These are phyloP conservation scores for Amoebophrya sp. DNA, from an alignment of 169 alveolate genomes.

Conservation along the genomic window DNA sequence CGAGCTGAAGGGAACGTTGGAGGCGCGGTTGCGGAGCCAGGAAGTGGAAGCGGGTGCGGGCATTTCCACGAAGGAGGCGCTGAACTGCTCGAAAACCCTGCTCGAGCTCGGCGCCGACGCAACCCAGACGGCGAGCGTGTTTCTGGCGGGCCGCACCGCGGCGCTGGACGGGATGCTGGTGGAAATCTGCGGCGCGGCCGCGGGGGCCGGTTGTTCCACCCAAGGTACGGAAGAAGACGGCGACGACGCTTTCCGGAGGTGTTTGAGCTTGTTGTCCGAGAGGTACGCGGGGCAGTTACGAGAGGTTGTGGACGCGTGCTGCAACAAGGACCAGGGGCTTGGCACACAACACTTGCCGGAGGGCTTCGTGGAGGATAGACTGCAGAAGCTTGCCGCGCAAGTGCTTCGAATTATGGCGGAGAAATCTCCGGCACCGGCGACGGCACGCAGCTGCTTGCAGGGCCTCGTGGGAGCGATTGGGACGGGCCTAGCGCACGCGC, in stretches of 20 bases:
- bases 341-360: background rate
- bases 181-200: too few relatives aligned
- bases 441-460: background rate
- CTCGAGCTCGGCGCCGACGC: too few relatives aligned
- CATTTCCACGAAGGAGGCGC: background rate
- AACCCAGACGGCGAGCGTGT: too few relatives aligned
- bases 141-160: too few relatives aligned
- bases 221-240: background rate
- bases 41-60: too few relatives aligned
- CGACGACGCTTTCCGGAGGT: background rate
- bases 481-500: too few relatives aligned
- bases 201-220: too few relatives aligned
- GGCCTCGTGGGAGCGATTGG: background rate
- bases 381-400: background rate
- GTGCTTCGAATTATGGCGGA: background rate
- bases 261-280: background rate
- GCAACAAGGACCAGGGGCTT: too few relatives aligned
- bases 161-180: too few relatives aligned
- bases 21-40: background rate
- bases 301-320: background rate
- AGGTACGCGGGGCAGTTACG: background rate
- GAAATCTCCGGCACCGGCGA: background rate
- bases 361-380: background rate
- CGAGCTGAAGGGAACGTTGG: background rate
- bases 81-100: background rate